These are phyloP conservation scores for Cytospora piceae DNA, from an alignment of 2,329 filamentous ascomycete species.

Conservation along the genomic window DNA sequence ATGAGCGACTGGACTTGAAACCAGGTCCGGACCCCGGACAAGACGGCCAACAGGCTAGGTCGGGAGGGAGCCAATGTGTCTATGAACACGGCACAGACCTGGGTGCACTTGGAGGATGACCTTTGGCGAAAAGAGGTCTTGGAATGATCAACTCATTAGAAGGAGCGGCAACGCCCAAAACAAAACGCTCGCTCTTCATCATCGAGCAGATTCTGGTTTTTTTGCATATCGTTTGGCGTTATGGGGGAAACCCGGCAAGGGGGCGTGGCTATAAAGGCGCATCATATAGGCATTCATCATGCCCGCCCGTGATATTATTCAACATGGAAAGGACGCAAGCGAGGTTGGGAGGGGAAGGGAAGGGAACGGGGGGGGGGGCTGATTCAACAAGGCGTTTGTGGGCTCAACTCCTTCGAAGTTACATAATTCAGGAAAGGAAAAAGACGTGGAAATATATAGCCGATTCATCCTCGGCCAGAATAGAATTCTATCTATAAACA, in stretches of 20 bases:
- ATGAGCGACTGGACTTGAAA: not conserved
- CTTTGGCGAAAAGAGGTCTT: conserved; percentile 1
- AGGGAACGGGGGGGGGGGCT: not conserved
- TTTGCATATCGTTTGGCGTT: conserved; percentile 27
- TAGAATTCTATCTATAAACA: not conserved
- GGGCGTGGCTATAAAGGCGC: conserved; percentile 6
- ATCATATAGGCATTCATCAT: conserved; percentile 30
- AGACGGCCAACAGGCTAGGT: too few species aligned
- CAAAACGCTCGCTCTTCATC: conserved; percentile 4
- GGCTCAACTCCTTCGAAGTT: conserved; percentile 34
- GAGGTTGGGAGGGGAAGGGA: conserved; percentile 3
- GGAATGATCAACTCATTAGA: conserved; percentile 32
- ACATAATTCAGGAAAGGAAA: conserved; percentile 4
- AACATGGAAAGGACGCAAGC: conserved; percentile 18
- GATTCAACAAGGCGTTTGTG: conserved; percentile 27
- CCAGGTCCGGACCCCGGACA: not conserved
- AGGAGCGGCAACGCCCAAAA: conserved; percentile 23
- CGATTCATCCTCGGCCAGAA: not conserved
- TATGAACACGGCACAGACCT: too few species aligned
- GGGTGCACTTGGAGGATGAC: not conserved
- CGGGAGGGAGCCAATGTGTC: too few species aligned
- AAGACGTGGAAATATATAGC: not conserved
- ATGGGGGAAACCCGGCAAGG: conserved; percentile 1
- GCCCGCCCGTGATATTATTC: conserved; percentile 18
- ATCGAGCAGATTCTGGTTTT: conserved; percentile 23